phyloP scores from a whole-genome alignment of 306 rosid genomes.

The Vigna mungo region DNA sequence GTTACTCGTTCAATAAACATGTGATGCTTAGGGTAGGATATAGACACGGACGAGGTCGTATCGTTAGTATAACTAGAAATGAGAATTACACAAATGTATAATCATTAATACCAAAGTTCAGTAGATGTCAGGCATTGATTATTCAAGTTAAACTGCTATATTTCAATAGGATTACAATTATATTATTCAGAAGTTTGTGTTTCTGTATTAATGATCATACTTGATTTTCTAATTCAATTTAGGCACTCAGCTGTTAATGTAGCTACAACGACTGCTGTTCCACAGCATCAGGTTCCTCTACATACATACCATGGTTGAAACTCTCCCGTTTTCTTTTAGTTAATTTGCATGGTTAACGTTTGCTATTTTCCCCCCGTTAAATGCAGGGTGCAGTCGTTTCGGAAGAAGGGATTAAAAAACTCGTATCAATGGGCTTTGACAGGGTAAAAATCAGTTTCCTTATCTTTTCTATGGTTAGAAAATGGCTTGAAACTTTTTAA shows the following conservation, averaged over 20 bases:
- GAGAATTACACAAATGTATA: constrained; percentile 4
- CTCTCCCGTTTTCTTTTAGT: constrained; percentile 35
- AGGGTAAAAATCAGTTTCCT: constrained; percentile 60
- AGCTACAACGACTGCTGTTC: constrained; percentile 57
- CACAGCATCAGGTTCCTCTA: constrained; percentile 68
- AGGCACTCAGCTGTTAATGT: constrained; percentile 60
- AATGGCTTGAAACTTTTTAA: constrained; percentile 18
- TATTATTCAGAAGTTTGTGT: constrained; percentile 28
- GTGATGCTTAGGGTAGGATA: constrained; percentile 6
- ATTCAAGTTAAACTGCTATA: constrained; percentile 21
- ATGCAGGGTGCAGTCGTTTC: constrained; percentile 72
- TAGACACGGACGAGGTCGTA: neutral
- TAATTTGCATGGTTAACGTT: constrained; percentile 43
- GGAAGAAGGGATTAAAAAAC: constrained; percentile 78
- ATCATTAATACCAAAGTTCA: constrained; percentile 2
- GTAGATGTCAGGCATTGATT: constrained; percentile 17
- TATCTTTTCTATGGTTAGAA: constrained; percentile 33
- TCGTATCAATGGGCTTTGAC: constrained; percentile 96
- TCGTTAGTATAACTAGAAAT: constrained; percentile 21
- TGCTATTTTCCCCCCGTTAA: constrained; percentile 29
- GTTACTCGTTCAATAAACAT: neutral
- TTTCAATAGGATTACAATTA: constrained; percentile 13
- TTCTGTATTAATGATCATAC: constrained; percentile 28
- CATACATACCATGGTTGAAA: constrained; percentile 13
- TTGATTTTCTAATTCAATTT: constrained; percentile 45